Evolutionary conservation across 2,329 filamentous ascomycete genomes (phyloP).

Genomic region (Trichoderma sp.): DNA sequence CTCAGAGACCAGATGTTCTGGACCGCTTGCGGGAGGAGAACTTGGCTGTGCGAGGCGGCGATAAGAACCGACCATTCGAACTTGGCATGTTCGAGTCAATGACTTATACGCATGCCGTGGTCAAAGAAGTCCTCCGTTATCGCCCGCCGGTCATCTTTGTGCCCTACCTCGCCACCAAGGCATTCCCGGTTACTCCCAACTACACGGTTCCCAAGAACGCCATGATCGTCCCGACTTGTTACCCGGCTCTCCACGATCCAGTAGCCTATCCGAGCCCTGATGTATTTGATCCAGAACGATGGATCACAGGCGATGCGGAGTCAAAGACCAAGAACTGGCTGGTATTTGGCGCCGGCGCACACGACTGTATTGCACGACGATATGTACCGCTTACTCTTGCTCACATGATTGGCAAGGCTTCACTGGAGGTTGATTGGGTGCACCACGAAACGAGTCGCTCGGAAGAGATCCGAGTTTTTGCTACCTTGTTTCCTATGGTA

Average conservation of each 20-base stretch:
- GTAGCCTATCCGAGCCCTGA: constrained; percentile 9
- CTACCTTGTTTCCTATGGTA: constrained; percentile 17
- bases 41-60: constrained; percentile 2
- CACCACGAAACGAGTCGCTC: constrained; percentile 8
- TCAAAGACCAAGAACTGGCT: constrained; percentile 19
- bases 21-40: constrained; percentile 14
- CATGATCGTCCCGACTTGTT: constrained; percentile 11
- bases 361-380: constrained; percentile 15
- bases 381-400: constrained; percentile 17
- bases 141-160: constrained; percentile 18
- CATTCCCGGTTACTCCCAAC: constrained; percentile 10
- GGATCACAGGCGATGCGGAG: constrained; percentile 18
- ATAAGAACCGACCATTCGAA: not conserved
- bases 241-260: constrained; percentile 14
- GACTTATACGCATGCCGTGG: constrained; percentile 12
- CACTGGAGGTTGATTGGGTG: constrained; percentile 13
- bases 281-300: constrained; percentile 4
- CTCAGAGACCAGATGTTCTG: constrained; percentile 13
- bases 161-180: constrained; percentile 5
- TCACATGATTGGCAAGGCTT: constrained; percentile 11
- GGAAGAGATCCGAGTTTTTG: constrained; percentile 17
- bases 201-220: constrained; percentile 18
- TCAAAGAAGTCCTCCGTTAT: constrained; percentile 13
- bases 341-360: constrained; percentile 8
- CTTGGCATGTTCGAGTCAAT: constrained; percentile 13